Evolutionary conservation across 805 yeast genomes (phyloP), one percentile per base, ranked within the genome.

Genomic region (Isabelozyma rhagii): DNA sequence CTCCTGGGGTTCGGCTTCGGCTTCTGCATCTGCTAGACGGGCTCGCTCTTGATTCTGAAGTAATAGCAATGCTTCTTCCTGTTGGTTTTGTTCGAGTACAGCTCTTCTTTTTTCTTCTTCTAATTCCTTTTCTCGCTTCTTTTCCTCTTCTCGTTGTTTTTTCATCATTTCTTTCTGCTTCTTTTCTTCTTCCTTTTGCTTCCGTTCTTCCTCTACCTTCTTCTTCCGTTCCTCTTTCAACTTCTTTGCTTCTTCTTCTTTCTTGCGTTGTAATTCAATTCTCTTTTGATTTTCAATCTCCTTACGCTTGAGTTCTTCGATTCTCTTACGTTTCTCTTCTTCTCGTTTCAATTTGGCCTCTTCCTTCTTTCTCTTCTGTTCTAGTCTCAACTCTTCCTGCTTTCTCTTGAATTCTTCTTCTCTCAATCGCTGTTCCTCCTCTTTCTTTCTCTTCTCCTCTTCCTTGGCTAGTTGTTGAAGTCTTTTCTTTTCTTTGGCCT

Each of bases 401-500:
- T 62, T 67, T 43, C 57, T 53, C 46, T 55, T 62, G 18, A 57
- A 46, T 43, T 67, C 70, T 40, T 66, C 74, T 53, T 68, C 71
- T 45, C 63, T 66, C 8, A 54, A 60, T 49, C 68, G 70, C 49
- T 81, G 83, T 44, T 72, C 76, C 46, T 77, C 83, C 56, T 82
- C 86, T 52, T 79, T 81, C 56, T 70, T 75, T 49, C 71, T 73
- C 45, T 75, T 71, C 56, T 82, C 88, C 54, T 82, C 87, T 58
- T 83, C 89, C 52, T 80, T 82, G 0, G 85, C 85, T 25, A 74
- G 66, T 57, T 84, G 88, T 47, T 78, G 82, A 38, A 77, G 70
- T 39, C 83, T 74, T 60, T 84, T 85, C 74, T 84, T 85, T 59
- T 86, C 91, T 58, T 81, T 83, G 41, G 83, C 82, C 65, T 84